Conservation (phyloP, 2,329 filamentous ascomycete genomes). For the Sclerotinia glacialis region DNA sequence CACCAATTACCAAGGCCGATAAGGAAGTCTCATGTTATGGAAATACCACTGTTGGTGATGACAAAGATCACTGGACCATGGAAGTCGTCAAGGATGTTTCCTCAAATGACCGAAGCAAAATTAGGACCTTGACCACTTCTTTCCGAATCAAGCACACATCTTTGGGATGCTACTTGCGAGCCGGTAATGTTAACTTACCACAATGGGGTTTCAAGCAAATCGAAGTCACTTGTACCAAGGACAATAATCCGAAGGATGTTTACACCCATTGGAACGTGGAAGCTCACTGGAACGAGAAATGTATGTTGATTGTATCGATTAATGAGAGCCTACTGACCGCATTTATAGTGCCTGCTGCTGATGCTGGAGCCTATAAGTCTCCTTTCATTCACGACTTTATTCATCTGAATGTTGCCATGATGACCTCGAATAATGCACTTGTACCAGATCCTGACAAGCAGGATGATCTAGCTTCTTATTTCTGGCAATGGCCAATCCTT, state of each 20-base stretch:
- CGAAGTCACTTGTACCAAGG: slow-evolving; percentile 90
- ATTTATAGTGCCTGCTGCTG: slow-evolving; percentile 71
- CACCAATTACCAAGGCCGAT: slow-evolving; percentile 84
- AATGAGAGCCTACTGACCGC: slow-evolving; percentile 37
- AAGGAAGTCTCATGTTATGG: slow-evolving; percentile 95
- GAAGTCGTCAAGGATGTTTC: slow-evolving; percentile 90
- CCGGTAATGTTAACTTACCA: slow-evolving; percentile 91
- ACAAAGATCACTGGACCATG: slow-evolving; percentile 95
- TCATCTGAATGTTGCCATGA: slow-evolving; percentile 98
- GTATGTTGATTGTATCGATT: slow-evolving; percentile 53
- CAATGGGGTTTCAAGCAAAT: slow-evolving; percentile 99
- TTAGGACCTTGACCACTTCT: slow-evolving; percentile 88
- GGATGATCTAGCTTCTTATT: slow-evolving; percentile 91
- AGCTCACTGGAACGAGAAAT: slow-evolving; percentile 87
- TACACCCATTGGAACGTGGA: slow-evolving; percentile 99
- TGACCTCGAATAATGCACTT: slow-evolving; percentile 98
- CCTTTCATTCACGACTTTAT: slow-evolving; percentile 98
- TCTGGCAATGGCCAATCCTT: slow-evolving; percentile 98
- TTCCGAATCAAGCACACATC: slow-evolving; percentile 83
- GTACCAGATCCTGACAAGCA: slow-evolving; percentile 98
- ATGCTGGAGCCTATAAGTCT: slow-evolving; percentile 90
- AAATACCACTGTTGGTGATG: slow-evolving; percentile 90
- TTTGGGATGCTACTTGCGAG: slow-evolving; percentile 89
- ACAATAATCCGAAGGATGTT: slow-evolving; percentile 85
- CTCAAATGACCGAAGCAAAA: slow-evolving; percentile 69